These are phyloP conservation scores for Auricularia sp. DNA, from an alignment of 768 basidiomycete species.

Conservation along the genomic window DNA sequence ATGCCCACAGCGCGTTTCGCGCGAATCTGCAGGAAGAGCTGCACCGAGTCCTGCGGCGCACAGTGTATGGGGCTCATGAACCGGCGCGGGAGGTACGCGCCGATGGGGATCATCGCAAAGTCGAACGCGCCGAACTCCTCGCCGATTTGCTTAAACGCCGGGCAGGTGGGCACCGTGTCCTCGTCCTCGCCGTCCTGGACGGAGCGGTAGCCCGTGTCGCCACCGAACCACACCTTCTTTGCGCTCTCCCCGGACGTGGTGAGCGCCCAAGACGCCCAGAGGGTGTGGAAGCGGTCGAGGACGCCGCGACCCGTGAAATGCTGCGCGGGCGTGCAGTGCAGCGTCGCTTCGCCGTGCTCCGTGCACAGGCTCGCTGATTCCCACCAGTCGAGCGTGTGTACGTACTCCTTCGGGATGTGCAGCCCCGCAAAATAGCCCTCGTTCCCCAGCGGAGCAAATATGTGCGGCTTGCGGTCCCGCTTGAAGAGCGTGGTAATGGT, in stretches of 20 bases:
- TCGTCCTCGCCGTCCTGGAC: constrained; percentile 38
- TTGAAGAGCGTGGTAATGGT: constrained; percentile 30
- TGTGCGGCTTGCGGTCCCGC: constrained; percentile 29
- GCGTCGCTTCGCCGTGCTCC: constrained; percentile 25
- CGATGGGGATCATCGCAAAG: constrained; percentile 31
- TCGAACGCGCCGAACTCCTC: constrained; percentile 46
- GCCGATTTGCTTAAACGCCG: constrained; percentile 67
- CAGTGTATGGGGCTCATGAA: constrained; percentile 55
- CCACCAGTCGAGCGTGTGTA: constrained; percentile 61
- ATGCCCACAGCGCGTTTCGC: constrained; percentile 55
- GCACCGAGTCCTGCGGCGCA: constrained; percentile 58
- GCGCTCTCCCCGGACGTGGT: constrained; percentile 28
- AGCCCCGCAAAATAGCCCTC: constrained; percentile 29
- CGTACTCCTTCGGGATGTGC: constrained; percentile 29
- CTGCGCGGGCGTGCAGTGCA: constrained; percentile 56
- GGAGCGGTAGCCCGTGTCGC: constrained; percentile 56
- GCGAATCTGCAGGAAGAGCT: constrained; percentile 52
- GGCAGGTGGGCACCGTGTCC: constrained; percentile 49
- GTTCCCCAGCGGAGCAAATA: constrained; percentile 54
- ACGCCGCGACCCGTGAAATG: constrained; percentile 46
- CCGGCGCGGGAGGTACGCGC: constrained; percentile 48
- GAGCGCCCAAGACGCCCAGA: constrained; percentile 62
- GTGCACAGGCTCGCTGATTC: constrained; percentile 34
- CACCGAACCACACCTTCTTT: constrained; percentile 49
- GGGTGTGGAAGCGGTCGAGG: constrained; percentile 43